Evolutionary conservation across 306 rosid genomes (phyloP).

Genomic region (Citrullus mucosospermus): DNA sequence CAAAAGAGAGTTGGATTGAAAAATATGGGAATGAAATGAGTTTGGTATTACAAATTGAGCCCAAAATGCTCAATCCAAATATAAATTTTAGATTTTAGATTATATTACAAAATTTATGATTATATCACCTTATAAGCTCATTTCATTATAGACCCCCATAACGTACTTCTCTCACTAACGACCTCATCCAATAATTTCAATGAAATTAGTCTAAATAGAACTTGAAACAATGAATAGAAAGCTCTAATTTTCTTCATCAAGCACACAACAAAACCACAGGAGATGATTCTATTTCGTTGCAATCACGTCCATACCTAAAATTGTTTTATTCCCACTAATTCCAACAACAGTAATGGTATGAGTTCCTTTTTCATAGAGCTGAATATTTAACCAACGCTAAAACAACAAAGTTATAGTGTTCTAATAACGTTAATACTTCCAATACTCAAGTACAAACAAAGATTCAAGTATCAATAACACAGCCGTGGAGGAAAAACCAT

Average conservation of each 20-base stretch:
- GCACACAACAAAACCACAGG: not conserved
- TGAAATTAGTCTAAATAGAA: not conserved
- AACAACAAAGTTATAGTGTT: not conserved
- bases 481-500: not conserved
- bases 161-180: no score
- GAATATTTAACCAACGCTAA: not conserved
- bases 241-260: not conserved
- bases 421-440: not conserved
- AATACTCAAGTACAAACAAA: not conserved
- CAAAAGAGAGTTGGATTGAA: no score
- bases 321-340: not conserved
- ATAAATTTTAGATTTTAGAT: no score
- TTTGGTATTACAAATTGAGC: no score
- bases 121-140: no score
- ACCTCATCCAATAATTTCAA: no score
- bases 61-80: no score
- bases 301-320: not conserved
- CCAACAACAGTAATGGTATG: not conserved
- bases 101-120: no score
- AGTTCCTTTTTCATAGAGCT: not conserved
- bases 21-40: no score
- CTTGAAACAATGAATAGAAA: not conserved
- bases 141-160: no score
- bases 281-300: not conserved
- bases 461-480: not conserved